Evolutionary conservation across 2,329 filamentous ascomycete genomes (phyloP).

Genomic region (Colletotrichum plurivorum): DNA sequence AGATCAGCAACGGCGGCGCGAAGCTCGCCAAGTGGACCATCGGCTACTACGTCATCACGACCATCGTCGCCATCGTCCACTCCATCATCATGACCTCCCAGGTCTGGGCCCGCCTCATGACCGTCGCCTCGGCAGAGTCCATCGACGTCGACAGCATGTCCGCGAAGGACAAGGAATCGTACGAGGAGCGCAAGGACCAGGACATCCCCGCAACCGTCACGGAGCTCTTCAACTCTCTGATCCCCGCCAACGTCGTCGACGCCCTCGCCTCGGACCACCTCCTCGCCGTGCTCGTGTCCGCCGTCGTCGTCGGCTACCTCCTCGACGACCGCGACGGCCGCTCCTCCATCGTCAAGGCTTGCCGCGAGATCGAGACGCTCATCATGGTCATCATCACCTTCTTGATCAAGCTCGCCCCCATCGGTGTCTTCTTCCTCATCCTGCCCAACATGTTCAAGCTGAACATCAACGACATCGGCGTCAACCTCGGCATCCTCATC

Average conservation of each 20-base stretch:
- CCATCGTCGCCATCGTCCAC: constrained; percentile 62
- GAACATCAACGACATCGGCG: constrained; percentile 61
- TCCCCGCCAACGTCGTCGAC: constrained; percentile 63
- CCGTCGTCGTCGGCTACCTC: constrained; percentile 62
- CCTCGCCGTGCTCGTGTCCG: constrained; percentile 61
- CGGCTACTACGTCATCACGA: constrained; percentile 65
- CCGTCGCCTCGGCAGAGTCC: constrained; percentile 49
- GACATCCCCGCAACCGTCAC: constrained; percentile 60
- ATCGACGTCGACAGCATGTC: constrained; percentile 47
- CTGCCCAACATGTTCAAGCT: constrained; percentile 65
- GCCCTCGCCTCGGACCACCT: constrained; percentile 62
- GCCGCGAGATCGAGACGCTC: constrained; percentile 63
- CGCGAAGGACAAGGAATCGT: constrained; percentile 48
- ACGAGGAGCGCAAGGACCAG: constrained; percentile 51
- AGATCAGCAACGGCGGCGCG: constrained; percentile 59
- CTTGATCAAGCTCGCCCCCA: constrained; percentile 63
- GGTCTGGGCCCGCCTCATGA: constrained; percentile 64
- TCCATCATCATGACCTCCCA: constrained; percentile 61
- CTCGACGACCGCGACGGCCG: constrained; percentile 54
- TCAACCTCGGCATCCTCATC: constrained; percentile 65
- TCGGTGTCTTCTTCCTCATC: constrained; percentile 67
- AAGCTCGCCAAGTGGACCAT: constrained; percentile 64
- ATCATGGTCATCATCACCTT: constrained; percentile 62
- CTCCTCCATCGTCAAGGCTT: constrained; percentile 57
- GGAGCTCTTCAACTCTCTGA: constrained; percentile 63